Evolutionary conservation across 805 yeast genomes (phyloP), one percentile per base, ranked within the genome.

Genomic region (Candida nemodendra): DNA sequence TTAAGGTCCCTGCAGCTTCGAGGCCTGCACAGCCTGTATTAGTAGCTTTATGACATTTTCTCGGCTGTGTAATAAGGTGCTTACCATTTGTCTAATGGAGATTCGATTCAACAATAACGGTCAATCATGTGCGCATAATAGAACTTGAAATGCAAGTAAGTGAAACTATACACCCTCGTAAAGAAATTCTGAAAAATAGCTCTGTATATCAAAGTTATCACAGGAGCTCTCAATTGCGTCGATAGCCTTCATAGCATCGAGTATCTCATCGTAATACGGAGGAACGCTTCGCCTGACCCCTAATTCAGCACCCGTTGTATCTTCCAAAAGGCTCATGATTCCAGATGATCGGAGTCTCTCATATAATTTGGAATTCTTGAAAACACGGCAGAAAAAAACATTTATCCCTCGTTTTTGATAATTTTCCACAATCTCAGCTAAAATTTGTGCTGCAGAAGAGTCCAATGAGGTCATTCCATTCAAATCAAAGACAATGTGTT

Each of bases 391-490:
- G 40, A 88, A 74, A 29, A 76, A 71, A 4, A 86, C 82, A 7
- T 63, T 59, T 6, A 84, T 78, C 2, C 69, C 69, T 32, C 82
- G 68, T 13, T 59, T 66, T n/a, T 64, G 65, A 55, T 86, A 86
- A 11, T 69, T 64, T 2, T 59, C 50, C 3, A 88, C 62, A n/a
- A 84, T 76, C 44, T 80, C 87, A 38, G 60, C 56, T 30, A 89
- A 62, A 3, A 80, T 80, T 47, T 85, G 89, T 0, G 85, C 80
- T 0, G 95, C 95, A 1, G 87, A 74, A 0, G 95, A 76, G 50
- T 88, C 96, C 38, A 88, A 71, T 4, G 72, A 72, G 3, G 84
- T 76, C 95, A 89, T 84, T 2, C 95, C 95, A 39, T 81, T 72
- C 45, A 90, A 61, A 51, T 88, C 95, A 50, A 88, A 75, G 1